Base-by-base conservation (phyloP, 176 grass and related monocot species). In the Bolboschoenus planiculmis region DNA sequence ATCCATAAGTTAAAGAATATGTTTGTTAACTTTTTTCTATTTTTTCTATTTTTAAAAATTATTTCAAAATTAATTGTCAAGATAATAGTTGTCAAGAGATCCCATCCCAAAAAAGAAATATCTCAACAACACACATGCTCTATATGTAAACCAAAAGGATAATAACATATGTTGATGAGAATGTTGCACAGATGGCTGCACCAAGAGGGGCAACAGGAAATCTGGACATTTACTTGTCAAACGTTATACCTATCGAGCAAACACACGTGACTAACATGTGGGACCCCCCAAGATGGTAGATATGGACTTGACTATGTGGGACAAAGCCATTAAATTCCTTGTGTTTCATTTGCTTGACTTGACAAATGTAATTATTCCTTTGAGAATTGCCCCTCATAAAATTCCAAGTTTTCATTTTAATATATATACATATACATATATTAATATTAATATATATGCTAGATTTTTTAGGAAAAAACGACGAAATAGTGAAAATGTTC, bases 221-320 rank as follows among this genome's bases (percentile, higher is more conserved):
- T 16, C 24, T 63, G 5, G 3, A 4, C 0, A 21, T n/a, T 56
- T 27, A 81, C 56, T 81, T 81, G 40, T 60, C 35, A 59, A 63
- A 63, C 56, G 35, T 63, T 81, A 81, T 62, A 81, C 78, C 33
- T 30, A 59, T 81, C n/a, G 55, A 81, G 78, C 34, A 61, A 58
- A 26, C 78, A 62, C 78, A 62, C 78, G 78, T 81, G 78, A 81
- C 78, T 81, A 81, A 64, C 79, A 81, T 3, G 47, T 59, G 78
- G 78, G 58, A 16, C 9, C 35, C 1, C 2, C 20, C 5, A 26
- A 9, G 78, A 62, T 0, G 34, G 35, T 56, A 46, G 78, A 63
- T 60, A 63, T 81, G 56, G 78, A 81, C 78, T 81, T 62, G 56
- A 81, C 78, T 62, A 29, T 58, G 72, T 42, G 31, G 77, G 31